Conservation (phyloP, 1,284 basidiomycete genomes). For the Meira nashicola region DNA sequence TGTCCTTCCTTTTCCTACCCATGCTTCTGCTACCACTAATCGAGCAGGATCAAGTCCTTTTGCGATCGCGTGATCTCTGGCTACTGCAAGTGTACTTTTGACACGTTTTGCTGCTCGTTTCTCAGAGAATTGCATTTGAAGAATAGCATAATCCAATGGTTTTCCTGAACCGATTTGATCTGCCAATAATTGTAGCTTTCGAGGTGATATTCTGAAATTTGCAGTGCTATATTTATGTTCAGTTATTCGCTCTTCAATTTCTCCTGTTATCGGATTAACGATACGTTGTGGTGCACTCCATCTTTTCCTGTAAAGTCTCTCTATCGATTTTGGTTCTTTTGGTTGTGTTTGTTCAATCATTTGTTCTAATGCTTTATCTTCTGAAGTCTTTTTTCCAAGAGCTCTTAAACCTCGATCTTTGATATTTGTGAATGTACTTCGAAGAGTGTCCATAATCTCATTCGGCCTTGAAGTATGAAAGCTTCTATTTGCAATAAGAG, state of each 20-base stretch:
- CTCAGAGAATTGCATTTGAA: constrained; percentile 92
- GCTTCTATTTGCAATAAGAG: neutral
- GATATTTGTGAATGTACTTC: neutral
- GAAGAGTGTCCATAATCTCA: neutral
- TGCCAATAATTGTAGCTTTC: constrained; percentile 83
- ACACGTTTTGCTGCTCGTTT: constrained; percentile 81
- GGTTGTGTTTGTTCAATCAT: neutral
- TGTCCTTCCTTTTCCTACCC: constrained; percentile 80
- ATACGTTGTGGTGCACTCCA: neutral
- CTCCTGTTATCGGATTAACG: neutral
- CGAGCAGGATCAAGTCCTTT: constrained; percentile 71
- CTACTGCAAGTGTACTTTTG: constrained; percentile 79
- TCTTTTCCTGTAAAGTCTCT: neutral
- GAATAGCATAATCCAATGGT: constrained; percentile 73
- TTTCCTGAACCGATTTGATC: constrained; percentile 66
- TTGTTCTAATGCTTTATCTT: constrained; percentile 1
- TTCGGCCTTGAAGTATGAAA: too few relatives aligned
- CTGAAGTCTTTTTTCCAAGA: constrained; percentile 1
- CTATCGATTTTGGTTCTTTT: neutral
- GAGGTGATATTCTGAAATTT: constrained; percentile 84
- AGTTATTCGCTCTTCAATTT: neutral
- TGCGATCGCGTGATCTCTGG: constrained; percentile 78
- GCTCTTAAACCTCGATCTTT: neutral
- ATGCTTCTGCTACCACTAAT: constrained; percentile 81
- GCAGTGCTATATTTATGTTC: constrained; percentile 86